Evolutionary conservation across 1,284 basidiomycete species (phyloP).

Genomic region (Trichosporon coremiiforme): DNA sequence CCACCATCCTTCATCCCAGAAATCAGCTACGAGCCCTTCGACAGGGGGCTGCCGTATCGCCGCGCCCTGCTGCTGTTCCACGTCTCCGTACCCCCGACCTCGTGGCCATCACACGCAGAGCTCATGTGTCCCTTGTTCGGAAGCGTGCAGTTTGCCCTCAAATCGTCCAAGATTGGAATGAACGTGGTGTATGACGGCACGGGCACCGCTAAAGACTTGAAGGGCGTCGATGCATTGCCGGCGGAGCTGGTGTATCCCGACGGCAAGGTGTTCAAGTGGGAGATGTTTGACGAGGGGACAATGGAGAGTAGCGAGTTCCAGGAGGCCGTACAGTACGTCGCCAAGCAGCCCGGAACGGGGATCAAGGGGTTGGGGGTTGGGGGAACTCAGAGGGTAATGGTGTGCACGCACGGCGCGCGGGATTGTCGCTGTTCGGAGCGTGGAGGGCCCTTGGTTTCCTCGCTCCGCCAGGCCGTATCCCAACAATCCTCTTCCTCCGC

Average conservation of each 20-base stretch:
- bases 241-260: slow-evolving; percentile 46
- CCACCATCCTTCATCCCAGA: neutral
- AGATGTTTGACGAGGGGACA: slow-evolving; percentile 30
- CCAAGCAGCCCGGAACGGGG: slow-evolving; percentile 13
- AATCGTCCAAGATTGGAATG: slow-evolving; percentile 36
- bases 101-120: slow-evolving; percentile 51
- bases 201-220: slow-evolving; percentile 20
- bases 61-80: slow-evolving; percentile 44
- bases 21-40: slow-evolving; percentile 16
- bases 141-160: slow-evolving; percentile 29
- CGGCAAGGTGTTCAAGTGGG: slow-evolving; percentile 35
- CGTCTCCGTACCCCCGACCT: slow-evolving; percentile 41
- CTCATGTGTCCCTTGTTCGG: slow-evolving; percentile 42
- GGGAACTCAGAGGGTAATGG: slow-evolving; percentile 59
- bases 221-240: slow-evolving; percentile 32
- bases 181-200: slow-evolving; percentile 48
- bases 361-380: neutral
- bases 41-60: slow-evolving; percentile 35
- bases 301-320: slow-evolving; percentile 30
- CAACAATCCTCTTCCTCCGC: neutral
- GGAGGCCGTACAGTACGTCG: slow-evolving; percentile 29
- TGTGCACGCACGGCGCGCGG: slow-evolving; percentile 70
- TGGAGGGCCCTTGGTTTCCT: slow-evolving; percentile 59
- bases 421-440: slow-evolving; percentile 74
- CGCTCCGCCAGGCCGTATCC: slow-evolving; percentile 54